phyloP scores from a whole-genome alignment of 2,329 filamentous ascomycete species.

The Sporothrix inflata region DNA sequence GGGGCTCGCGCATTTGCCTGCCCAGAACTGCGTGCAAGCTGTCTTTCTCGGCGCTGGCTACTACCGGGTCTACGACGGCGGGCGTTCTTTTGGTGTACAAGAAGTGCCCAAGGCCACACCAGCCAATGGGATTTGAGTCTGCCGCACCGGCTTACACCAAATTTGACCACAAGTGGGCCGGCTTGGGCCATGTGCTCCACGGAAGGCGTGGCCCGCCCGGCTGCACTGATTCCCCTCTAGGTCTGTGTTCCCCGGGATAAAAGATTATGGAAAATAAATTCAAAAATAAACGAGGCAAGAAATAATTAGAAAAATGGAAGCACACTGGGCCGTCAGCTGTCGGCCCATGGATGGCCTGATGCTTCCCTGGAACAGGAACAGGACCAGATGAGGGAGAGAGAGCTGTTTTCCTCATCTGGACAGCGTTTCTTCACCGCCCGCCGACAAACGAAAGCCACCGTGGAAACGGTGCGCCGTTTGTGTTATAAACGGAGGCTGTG shows the following conservation, averaged over 20 bases:
- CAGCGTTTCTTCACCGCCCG: slow-evolving; percentile 10
- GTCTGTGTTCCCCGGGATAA: not conserved
- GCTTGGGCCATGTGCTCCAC: not conserved
- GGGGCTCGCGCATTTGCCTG: not conserved
- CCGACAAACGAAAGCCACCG: not conserved
- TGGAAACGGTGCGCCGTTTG: not conserved
- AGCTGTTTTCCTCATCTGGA: not conserved
- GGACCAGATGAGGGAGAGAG: not conserved
- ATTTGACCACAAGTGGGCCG: not conserved
- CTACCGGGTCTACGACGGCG: not conserved
- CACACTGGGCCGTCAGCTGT: not conserved
- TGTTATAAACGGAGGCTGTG: too few relatives aligned
- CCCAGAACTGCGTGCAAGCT: not conserved
- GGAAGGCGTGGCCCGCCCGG: not conserved
- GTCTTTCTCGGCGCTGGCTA: not conserved
- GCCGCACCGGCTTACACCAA: slow-evolving; percentile 10
- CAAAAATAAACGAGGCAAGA: not conserved
- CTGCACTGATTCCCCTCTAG: not conserved
- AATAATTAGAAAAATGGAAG: not conserved
- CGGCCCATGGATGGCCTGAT: not conserved
- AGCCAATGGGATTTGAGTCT: slow-evolving; percentile 2
- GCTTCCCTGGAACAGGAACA: not conserved
- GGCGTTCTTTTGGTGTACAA: not conserved
- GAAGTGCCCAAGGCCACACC: not conserved
- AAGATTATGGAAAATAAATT: not conserved